Evolutionary conservation across 2,329 filamentous ascomycete genomes (phyloP).

Genomic region (Neofusicoccum ribis): DNA sequence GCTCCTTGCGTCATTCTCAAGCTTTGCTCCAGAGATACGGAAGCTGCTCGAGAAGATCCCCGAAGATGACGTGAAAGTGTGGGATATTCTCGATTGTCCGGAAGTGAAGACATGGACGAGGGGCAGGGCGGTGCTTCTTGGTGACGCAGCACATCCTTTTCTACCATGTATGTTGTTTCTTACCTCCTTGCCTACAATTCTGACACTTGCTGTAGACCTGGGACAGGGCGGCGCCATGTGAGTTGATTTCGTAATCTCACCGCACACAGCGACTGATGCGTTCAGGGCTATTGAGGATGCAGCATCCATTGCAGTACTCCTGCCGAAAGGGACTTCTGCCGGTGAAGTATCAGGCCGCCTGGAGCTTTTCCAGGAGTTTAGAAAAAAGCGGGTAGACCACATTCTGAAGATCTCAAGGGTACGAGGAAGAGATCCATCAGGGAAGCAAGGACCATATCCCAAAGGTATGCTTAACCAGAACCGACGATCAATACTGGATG

Average conservation of each 20-base stretch:
- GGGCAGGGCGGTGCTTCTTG: conserved; percentile 58
- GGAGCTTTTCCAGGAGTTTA: conserved; percentile 59
- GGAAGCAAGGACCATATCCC: neutral
- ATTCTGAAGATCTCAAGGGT: conserved; percentile 61
- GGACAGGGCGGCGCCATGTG: conserved; percentile 60
- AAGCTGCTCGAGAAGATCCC: conserved; percentile 42
- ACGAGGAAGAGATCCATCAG: conserved; percentile 47
- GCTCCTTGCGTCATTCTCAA: neutral
- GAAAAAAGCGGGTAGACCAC: conserved; percentile 57
- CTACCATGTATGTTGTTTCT: conserved; percentile 52
- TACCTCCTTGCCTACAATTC: no score
- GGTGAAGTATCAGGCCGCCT: conserved; percentile 47
- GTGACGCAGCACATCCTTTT: conserved; percentile 70
- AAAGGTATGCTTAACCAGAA: neutral
- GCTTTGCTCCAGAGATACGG: conserved; percentile 30
- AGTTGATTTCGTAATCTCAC: neutral
- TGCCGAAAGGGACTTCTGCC: neutral
- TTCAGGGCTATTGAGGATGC: conserved; percentile 66
- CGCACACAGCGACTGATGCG: neutral
- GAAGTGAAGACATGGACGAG: conserved; percentile 57
- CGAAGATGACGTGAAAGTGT: conserved; percentile 35
- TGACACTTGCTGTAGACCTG: conserved; percentile 42
- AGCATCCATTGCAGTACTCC: conserved; percentile 57
- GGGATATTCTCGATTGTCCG: conserved; percentile 54
- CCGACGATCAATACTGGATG: neutral